These are phyloP conservation scores for Retiboletus flavoniger DNA, from an alignment of 1,284 basidiomycete genomes.

Conservation along the genomic window DNA sequence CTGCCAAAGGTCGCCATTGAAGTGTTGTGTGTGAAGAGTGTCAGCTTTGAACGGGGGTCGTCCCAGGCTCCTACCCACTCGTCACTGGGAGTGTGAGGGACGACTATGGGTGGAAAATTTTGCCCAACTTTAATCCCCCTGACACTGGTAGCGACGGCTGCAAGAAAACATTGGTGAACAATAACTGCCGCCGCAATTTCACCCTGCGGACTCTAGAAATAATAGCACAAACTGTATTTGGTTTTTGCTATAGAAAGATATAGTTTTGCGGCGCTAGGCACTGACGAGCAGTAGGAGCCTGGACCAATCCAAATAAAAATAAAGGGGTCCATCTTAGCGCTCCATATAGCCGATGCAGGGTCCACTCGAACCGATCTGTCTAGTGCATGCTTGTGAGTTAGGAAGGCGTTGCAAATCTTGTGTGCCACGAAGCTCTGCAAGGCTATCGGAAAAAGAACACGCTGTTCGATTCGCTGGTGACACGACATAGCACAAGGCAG, in stretches of 20 bases:
- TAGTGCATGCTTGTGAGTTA: not conserved
- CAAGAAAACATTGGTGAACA: too few relatives aligned
- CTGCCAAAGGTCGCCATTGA: conserved; percentile 15
- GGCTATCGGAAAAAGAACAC: not conserved
- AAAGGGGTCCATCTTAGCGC: not conserved
- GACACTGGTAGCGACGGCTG: too few relatives aligned
- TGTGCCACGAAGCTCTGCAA: not conserved
- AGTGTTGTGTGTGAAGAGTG: not conserved
- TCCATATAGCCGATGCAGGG: not conserved
- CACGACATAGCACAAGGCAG: not conserved
- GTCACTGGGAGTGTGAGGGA: not conserved
- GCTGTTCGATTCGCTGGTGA: not conserved
- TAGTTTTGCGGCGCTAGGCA: too few relatives aligned
- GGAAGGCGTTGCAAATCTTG: not conserved
- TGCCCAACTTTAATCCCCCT: too few relatives aligned
- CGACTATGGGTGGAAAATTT: not conserved
- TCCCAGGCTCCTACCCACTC: not conserved
- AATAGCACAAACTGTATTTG: too few relatives aligned
- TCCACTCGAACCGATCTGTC: not conserved
- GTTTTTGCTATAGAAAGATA: too few relatives aligned
- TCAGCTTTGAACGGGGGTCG: not conserved
- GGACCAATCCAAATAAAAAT: too few relatives aligned
- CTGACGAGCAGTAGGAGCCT: too few relatives aligned
- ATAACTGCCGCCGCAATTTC: too few relatives aligned
- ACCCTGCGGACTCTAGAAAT: too few relatives aligned